Conservation (phyloP, 768 basidiomycete genomes). For the Strobilomyces confusus region DNA sequence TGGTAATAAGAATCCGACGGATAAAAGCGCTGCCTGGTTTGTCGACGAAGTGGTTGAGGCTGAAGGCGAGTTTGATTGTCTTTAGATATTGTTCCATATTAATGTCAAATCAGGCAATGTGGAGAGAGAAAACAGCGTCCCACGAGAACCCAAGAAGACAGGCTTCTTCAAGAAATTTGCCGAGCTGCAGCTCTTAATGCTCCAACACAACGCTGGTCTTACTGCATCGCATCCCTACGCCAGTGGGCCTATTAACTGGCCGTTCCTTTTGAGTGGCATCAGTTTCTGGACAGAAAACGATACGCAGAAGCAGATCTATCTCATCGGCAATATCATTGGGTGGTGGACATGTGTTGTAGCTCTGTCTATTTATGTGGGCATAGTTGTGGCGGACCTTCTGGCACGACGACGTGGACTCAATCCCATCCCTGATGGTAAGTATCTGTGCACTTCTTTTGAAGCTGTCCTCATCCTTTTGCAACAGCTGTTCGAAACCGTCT, state of each 20-base stretch:
- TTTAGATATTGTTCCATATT: constrained; percentile 3
- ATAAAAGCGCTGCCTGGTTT: constrained; percentile 85
- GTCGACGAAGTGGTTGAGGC: constrained; percentile 77
- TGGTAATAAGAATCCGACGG: constrained; percentile 87
- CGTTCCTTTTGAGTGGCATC: constrained; percentile 93
- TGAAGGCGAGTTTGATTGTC: constrained; percentile 48
- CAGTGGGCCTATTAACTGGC: constrained; percentile 95
- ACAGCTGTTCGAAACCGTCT: constrained; percentile 88
- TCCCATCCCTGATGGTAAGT: constrained; percentile 85
- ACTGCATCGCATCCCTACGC: constrained; percentile 98
- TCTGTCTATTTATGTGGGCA: constrained; percentile 83
- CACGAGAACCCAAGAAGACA: constrained; percentile 73
- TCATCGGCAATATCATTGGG: constrained; percentile 89
- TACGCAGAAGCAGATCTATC: constrained; percentile 87
- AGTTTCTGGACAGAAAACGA: constrained; percentile 96
- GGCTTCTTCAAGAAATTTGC: constrained; percentile 94
- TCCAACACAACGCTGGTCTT: constrained; percentile 98
- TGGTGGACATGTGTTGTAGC: constrained; percentile 94
- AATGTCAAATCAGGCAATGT: constrained; percentile 51
- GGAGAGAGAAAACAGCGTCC: constrained; percentile 38
- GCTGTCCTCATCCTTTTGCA: constrained; percentile 1
- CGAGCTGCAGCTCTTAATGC: constrained; percentile 91
- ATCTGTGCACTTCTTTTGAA: neutral
- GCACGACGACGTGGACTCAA: constrained; percentile 81
- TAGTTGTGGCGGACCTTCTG: constrained; percentile 84